Percentiles rank a stretch among this genome's conserved stretches.
phyloP scores from a whole-genome alignment of 768 basidiomycete genomes.

The Macrolepiota fuliginosa region DNA sequence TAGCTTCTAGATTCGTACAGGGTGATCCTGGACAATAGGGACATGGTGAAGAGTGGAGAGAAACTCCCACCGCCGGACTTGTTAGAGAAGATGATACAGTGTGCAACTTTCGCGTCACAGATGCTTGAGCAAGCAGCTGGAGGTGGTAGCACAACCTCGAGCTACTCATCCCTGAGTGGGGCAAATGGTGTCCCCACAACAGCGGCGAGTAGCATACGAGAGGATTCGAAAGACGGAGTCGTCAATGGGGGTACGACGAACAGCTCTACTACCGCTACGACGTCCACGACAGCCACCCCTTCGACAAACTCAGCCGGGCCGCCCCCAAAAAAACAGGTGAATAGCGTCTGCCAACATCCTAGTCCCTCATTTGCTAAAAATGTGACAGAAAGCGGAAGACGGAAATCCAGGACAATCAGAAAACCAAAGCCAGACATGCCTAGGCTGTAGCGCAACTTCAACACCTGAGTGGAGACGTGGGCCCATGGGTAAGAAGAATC shows the following conservation, averaged over 20 bases:
- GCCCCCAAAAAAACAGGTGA: conserved; percentile 8
- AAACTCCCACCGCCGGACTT: conserved; percentile 26
- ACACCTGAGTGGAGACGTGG: conserved; percentile 88
- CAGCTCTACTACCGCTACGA: conserved; percentile 6
- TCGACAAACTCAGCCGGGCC: conserved; percentile 14
- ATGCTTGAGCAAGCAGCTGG: conserved; percentile 39
- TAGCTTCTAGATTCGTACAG: conserved; percentile 27
- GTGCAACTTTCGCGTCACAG: conserved; percentile 39
- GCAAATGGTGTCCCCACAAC: conserved; percentile 14
- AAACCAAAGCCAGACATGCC: conserved; percentile 63
- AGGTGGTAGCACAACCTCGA: conserved; percentile 9
- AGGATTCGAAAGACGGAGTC: conserved; percentile 11
- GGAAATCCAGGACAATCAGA: conserved; percentile 8
- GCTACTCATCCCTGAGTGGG: conserved; percentile 11
- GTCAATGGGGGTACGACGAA: conserved; percentile 1
- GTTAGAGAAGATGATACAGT: conserved; percentile 41
- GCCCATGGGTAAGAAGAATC: conserved; percentile 61
- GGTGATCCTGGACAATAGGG: conserved; percentile 27
- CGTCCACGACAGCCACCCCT: conserved; percentile 12
- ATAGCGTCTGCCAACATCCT: background rate
- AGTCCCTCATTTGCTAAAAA: background rate
- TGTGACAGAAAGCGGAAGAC: conserved; percentile 12
- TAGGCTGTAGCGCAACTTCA: conserved; percentile 80
- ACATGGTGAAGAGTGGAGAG: conserved; percentile 13
- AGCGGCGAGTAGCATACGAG: background rate